A percentile compares a stretch with the other conserved stretches of the same genome.
phyloP scores from a whole-genome alignment of 2,329 filamentous ascomycete species.

The Exophiala phaeomuriformis region DNA sequence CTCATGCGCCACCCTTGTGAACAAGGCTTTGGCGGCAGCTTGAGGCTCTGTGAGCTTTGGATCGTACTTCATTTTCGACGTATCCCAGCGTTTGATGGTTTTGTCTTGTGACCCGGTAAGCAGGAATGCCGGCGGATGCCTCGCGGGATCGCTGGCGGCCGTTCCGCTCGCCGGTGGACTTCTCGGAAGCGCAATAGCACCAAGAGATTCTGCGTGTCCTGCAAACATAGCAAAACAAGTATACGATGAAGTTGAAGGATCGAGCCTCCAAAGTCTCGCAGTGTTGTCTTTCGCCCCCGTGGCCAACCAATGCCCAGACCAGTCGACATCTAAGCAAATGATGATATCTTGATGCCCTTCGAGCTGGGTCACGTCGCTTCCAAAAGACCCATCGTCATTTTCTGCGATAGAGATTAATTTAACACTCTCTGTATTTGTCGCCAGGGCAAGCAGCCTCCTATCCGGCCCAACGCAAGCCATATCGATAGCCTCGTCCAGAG shows the following conservation, averaged over 20 bases:
- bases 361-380: slow-evolving; percentile 76
- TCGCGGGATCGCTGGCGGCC: slow-evolving; percentile 65
- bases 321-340: slow-evolving; percentile 87
- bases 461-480: slow-evolving; percentile 77
- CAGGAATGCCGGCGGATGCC: slow-evolving; percentile 73
- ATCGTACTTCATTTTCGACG: slow-evolving; percentile 54
- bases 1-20: slow-evolving; percentile 91
- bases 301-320: slow-evolving; percentile 94
- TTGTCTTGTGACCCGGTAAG: slow-evolving; percentile 92
- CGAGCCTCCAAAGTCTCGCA: slow-evolving; percentile 81
- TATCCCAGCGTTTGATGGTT: slow-evolving; percentile 91
- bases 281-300: slow-evolving; percentile 97
- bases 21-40: slow-evolving; percentile 51
- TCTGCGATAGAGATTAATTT: slow-evolving; percentile 66
- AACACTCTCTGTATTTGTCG: slow-evolving; percentile 91
- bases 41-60: slow-evolving; percentile 31
- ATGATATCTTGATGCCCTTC: slow-evolving; percentile 93
- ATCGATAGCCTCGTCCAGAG: slow-evolving; percentile 96
- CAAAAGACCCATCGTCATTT: slow-evolving; percentile 50
- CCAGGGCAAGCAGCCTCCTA: slow-evolving; percentile 74
- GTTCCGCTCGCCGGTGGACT: slow-evolving; percentile 61
- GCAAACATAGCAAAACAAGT: slow-evolving; percentile 75
- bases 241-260: slow-evolving; percentile 66
- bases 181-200: slow-evolving; percentile 77
- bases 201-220: slow-evolving; percentile 88